These are phyloP conservation scores for Phytophthora foliorum DNA, from an alignment of 352 stramenopile genomes.

Conservation along the genomic window DNA sequence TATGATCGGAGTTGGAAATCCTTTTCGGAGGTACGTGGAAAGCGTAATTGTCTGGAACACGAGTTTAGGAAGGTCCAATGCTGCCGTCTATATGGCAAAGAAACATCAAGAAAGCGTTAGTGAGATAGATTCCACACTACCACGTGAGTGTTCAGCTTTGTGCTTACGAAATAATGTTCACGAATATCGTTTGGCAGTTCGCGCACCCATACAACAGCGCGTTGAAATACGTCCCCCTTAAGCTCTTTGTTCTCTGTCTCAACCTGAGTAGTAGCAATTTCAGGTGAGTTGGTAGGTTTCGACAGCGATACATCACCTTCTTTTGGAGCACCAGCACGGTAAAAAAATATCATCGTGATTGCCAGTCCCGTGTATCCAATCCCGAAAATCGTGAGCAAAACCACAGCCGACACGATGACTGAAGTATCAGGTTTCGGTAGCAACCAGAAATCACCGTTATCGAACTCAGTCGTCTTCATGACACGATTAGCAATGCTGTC, in stretches of 20 bases:
- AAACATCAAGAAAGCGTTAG: background rate
- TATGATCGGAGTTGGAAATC: constrained; percentile 53
- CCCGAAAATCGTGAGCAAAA: constrained; percentile 41
- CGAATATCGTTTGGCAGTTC: background rate
- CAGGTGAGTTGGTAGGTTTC: background rate
- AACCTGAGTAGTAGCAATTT: too few species aligned
- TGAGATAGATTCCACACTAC: background rate
- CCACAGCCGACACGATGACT: constrained; percentile 25
- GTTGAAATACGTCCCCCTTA: too few species aligned
- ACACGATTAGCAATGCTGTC: constrained; percentile 43
- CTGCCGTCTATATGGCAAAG: constrained; percentile 19
- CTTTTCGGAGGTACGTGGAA: constrained; percentile 41
- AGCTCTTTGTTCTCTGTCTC: too few species aligned
- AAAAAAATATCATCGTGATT: constrained; percentile 45
- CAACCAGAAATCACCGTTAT: constrained; percentile 60
- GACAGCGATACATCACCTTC: background rate
- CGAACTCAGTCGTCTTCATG: constrained; percentile 50
- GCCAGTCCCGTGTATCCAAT: constrained; percentile 45
- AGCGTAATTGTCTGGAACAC: constrained; percentile 57
- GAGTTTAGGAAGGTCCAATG: constrained; percentile 55
- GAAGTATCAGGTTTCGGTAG: constrained; percentile 31
- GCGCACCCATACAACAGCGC: background rate
- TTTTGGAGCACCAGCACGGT: constrained; percentile 9
- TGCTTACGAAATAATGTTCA: background rate
- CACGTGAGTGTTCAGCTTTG: background rate